Evolutionary conservation across 768 basidiomycete genomes (phyloP), one percentile per base, ranked within the genome.

Genomic region (Leccinum boreale): DNA sequence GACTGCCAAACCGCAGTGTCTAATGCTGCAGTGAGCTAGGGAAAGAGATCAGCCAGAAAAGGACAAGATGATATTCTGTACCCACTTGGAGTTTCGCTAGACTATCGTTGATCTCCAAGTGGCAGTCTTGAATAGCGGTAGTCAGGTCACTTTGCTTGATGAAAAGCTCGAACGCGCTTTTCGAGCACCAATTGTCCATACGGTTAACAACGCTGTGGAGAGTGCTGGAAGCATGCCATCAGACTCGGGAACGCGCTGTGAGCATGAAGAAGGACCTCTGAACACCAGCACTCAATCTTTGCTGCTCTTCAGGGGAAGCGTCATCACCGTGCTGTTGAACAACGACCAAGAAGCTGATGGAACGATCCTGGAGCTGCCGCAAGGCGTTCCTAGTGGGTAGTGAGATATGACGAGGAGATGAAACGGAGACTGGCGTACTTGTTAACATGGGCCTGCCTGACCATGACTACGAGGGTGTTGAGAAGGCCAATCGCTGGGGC

Each of bases 1-100:
- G 66, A 60, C 60, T 83, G 81, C 83, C 83, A 85, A 8, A 68
- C 65, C 46, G 75, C 77, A 17, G 79, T 74, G 44, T 79, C 80
- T 5, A 78, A 62, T 24, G 78, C 75, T 21, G 81, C 79, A 15
- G 69, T 68, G 48, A 85, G 60, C 83, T 83, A 55, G 15, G 8
- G 17, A 1, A 36, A 45, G 11, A 14, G 29, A 52, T 65, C 29
- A 64, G 62, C 55, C 21, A 53, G 44, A 45, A 50, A 31, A 53
- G 28, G 39, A 31, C n/a, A 12, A 19, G 33, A 50, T 33, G 36
- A 50, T 33, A 42, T 29, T 36, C 15, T 29, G 39, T 28, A 52
- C 55, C 48, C 47, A 82, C 84, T 63, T 82, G 76, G 53, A 85
- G 79, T 44, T 74, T 75, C 9, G 66, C 68, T 45, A 84, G 59